phyloP scores from a whole-genome alignment of 208 protist genomes.

The Naegleria gruberi region DNA sequence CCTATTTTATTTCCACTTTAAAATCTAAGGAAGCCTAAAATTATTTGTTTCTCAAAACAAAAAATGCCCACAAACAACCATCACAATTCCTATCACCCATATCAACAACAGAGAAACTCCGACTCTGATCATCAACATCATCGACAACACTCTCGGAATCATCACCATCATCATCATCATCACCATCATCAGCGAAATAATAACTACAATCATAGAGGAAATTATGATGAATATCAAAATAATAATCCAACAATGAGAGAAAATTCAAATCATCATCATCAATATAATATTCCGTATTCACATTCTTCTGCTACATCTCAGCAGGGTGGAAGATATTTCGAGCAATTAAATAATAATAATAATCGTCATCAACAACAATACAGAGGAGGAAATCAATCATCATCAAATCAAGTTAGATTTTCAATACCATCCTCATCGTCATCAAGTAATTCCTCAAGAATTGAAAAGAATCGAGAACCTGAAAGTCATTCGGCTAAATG shows the following conservation, averaged over 20 bases:
- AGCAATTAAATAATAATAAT: neutral
- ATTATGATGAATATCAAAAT: too few species aligned
- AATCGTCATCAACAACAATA: neutral
- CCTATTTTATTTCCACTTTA: too few species aligned
- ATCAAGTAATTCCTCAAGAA: neutral
- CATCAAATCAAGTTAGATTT: neutral
- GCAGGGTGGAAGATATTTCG: neutral
- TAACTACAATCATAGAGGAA: neutral
- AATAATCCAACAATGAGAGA: neutral
- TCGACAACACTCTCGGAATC: too few species aligned
- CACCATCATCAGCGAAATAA: neutral
- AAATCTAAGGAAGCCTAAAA: too few species aligned
- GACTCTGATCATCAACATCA: too few species aligned
- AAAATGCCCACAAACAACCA: too few species aligned
- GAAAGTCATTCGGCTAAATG: neutral
- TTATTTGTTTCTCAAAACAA: too few species aligned
- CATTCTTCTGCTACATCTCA: too few species aligned
- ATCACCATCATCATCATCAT: too few species aligned
- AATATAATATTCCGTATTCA: neutral
- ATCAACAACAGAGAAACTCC: too few species aligned
- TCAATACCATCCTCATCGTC: neutral
- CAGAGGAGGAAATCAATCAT: neutral
- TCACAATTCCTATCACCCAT: too few species aligned
- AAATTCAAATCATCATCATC: neutral
- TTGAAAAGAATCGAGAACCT: neutral